Evolutionary conservation across 306 rosid species (phyloP).

Genomic region (Ormosia semicastrata): DNA sequence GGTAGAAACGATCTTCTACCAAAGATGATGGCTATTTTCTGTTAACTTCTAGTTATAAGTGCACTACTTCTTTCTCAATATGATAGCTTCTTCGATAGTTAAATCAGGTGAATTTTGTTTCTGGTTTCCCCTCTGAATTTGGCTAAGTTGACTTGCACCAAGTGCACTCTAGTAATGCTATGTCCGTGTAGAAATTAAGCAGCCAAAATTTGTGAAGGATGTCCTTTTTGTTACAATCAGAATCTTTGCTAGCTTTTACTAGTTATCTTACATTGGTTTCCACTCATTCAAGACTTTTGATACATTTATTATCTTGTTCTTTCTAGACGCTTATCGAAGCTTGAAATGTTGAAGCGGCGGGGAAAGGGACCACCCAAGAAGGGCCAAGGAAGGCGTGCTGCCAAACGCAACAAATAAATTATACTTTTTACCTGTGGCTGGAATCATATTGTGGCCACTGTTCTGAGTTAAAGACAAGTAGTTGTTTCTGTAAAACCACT

Average conservation of each 20-base stretch:
- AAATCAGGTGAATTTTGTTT: not conserved
- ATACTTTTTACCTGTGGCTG: slow-evolving; percentile 18
- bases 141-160: slow-evolving; percentile 7
- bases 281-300: not conserved
- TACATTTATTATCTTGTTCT: slow-evolving; percentile 13
- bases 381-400: slow-evolving; percentile 87
- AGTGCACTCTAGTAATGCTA: not conserved
- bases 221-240: slow-evolving; percentile 1
- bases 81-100: not conserved
- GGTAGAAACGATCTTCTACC: not conserved
- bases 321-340: slow-evolving; percentile 72
- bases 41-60: not conserved
- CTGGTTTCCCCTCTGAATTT: slow-evolving; percentile 16
- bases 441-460: not conserved
- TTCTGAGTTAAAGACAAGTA: slow-evolving; percentile 26
- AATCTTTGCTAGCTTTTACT: not conserved
- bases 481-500: slow-evolving; percentile 5
- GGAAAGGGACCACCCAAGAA: slow-evolving; percentile 96
- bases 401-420: slow-evolving; percentile 69
- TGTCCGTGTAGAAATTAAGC: not conserved
- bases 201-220: slow-evolving; percentile 16
- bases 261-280: not conserved
- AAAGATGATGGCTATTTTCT: not conserved
- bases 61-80: not conserved
- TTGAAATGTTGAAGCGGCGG: slow-evolving; percentile 93